A percentile compares a stretch with the other conserved stretches of the same genome.
These are phyloP conservation scores for Marasmius oreades DNA, from an alignment of 1,284 basidiomycete genomes.

Conservation along the genomic window DNA sequence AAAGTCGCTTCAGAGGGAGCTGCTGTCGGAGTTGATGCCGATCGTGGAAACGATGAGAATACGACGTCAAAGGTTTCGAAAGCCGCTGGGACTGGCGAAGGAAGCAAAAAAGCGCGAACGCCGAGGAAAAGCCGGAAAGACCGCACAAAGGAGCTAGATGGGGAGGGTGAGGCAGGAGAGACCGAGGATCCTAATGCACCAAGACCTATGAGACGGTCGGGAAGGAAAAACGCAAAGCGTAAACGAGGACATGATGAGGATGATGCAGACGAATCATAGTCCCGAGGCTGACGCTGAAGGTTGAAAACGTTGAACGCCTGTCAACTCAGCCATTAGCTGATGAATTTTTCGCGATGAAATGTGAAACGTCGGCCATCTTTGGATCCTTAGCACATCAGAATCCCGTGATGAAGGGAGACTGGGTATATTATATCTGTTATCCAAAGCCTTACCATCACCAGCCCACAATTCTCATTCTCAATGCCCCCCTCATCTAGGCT, in stretches of 20 bases:
- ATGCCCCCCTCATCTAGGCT: no score
- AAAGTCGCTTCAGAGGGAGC: conserved; percentile 23
- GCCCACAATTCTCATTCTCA: no score
- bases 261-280: background rate
- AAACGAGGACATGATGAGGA: background rate
- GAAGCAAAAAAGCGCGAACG: background rate
- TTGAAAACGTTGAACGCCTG: background rate
- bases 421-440: no score
- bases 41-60: background rate
- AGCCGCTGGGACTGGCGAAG: background rate
- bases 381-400: no score
- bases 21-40: background rate
- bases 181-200: conserved; percentile 4
- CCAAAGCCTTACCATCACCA: no score
- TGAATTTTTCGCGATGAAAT: no score
- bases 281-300: background rate
- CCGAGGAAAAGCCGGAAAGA: conserved; percentile 2
- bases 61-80: background rate
- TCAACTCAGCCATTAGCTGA: no score
- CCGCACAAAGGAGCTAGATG: conserved; percentile 5
- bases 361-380: no score
- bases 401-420: no score
- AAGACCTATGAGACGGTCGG: background rate
- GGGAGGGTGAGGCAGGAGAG: conserved; percentile 8
- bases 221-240: background rate